These are phyloP conservation scores for Raddia guianensis DNA, from an alignment of 176 grass and related monocot genomes.

Conservation along the genomic window DNA sequence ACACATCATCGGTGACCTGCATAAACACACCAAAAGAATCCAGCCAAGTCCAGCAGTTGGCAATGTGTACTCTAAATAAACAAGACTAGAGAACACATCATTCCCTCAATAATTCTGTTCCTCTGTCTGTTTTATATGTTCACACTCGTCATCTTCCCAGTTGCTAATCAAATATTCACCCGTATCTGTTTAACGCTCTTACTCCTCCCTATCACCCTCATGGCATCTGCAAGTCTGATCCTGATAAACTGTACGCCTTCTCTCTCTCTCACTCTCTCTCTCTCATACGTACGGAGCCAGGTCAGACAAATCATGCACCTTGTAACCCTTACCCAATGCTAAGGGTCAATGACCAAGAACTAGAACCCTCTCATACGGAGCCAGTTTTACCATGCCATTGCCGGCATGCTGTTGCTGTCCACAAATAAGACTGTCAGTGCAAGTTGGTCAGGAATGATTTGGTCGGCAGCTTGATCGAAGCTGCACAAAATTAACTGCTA, in stretches of 20 bases:
- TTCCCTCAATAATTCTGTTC: conserved; percentile 16
- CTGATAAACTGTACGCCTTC: conserved; percentile 28
- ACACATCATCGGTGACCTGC: not conserved
- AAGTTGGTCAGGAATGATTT: too few relatives aligned
- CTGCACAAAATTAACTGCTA: too few relatives aligned
- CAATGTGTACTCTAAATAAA: conserved; percentile 11
- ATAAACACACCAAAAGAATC: not conserved
- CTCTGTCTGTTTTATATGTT: not conserved
- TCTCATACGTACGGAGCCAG: not conserved
- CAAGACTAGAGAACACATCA: not conserved
- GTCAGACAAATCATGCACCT: conserved; percentile 9
- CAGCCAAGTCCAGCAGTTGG: not conserved
- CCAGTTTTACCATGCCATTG: not conserved
- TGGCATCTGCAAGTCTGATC: not conserved
- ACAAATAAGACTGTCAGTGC: too few relatives aligned
- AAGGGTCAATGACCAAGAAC: conserved; percentile 19
- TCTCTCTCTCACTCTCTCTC: not conserved
- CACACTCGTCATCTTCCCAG: not conserved
- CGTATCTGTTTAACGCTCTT: not conserved
- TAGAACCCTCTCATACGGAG: not conserved
- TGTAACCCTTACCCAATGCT: conserved; percentile 35
- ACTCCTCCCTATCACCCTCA: conserved; percentile 31
- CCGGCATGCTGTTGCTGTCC: not conserved
- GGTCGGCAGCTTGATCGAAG: too few relatives aligned
- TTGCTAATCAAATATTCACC: not conserved